phyloP scores from a whole-genome alignment of 2,329 filamentous ascomycete species.

The Fulvia fulva region DNA sequence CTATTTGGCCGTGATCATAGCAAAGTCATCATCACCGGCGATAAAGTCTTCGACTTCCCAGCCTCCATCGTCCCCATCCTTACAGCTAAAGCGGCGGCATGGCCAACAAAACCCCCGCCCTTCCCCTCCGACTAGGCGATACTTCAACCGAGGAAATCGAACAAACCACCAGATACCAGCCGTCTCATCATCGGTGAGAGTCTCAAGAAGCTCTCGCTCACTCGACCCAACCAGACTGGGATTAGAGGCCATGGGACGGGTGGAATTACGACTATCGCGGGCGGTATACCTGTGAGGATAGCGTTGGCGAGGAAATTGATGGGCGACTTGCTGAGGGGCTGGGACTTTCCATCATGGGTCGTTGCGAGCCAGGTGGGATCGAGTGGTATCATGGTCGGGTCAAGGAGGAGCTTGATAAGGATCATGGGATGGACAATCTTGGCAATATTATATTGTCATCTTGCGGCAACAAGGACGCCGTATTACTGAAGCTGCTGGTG shows the following conservation, averaged over 20 bases:
- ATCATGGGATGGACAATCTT: slow-evolving; percentile 4
- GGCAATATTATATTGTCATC: too few relatives aligned
- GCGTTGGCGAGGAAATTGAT: slow-evolving; percentile 14
- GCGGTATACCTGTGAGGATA: slow-evolving; percentile 15
- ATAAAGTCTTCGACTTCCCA: slow-evolving; percentile 6
- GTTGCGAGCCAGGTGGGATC: slow-evolving; percentile 11
- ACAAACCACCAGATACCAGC: slow-evolving; percentile 11
- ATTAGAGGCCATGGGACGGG: slow-evolving; percentile 9
- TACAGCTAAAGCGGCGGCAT: slow-evolving; percentile 13
- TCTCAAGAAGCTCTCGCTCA: slow-evolving; percentile 12
- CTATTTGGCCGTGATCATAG: background rate
- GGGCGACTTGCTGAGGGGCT: slow-evolving; percentile 10
- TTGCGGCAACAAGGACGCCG: too few relatives aligned
- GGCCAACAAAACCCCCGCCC: slow-evolving; percentile 6
- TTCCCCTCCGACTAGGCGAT: slow-evolving; percentile 9
- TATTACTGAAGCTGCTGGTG: too few relatives aligned
- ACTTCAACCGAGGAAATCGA: slow-evolving; percentile 11
- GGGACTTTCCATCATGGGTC: slow-evolving; percentile 11
- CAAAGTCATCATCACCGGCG: slow-evolving; percentile 6
- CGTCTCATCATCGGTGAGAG: slow-evolving; percentile 8
- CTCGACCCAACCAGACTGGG: slow-evolving; percentile 12
- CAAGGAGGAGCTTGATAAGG: slow-evolving; percentile 11
- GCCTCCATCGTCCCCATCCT: slow-evolving; percentile 3
- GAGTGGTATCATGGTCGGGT: slow-evolving; percentile 17
- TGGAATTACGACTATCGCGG: slow-evolving; percentile 13